Percentiles rank a stretch among this genome's conserved stretches.
Conservation (phyloP, 108 stramenopile genomes). For the Cyclostephanos invisitatus region DNA sequence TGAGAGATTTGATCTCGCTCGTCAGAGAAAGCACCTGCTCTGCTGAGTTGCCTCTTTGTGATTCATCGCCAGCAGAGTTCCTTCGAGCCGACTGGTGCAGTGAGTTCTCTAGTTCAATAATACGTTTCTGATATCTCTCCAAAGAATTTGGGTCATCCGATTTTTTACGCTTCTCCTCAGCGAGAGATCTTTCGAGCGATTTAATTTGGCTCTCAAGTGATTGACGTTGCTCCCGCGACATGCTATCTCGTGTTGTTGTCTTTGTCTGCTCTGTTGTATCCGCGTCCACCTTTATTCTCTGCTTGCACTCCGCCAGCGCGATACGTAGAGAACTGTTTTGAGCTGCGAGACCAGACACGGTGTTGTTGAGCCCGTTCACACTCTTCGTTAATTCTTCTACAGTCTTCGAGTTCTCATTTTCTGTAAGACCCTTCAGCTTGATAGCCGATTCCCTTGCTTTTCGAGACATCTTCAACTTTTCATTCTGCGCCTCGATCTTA, state of each 20-base stretch:
- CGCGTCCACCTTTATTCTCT: conserved; percentile 13
- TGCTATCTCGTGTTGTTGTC: neutral
- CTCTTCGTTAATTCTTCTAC: conserved; percentile 27
- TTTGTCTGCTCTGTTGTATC: neutral
- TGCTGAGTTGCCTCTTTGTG: conserved; percentile 4
- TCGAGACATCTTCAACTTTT: conserved; percentile 24
- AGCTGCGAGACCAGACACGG: conserved; percentile 32
- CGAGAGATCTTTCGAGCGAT: conserved; percentile 19
- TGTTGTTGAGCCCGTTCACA: conserved; percentile 36
- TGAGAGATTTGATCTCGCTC: conserved; percentile 15
- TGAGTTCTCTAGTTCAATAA: conserved; percentile 16
- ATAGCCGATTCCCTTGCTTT: conserved; percentile 21
- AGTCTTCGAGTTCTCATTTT: conserved; percentile 13
- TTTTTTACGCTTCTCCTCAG: conserved; percentile 13
- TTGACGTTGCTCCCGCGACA: conserved; percentile 3
- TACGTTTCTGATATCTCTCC: conserved; percentile 21
- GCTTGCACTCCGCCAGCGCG: conserved; percentile 15
- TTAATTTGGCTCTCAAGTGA: conserved; percentile 9
- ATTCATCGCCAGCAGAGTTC: conserved; percentile 1
- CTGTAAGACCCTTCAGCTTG: conserved; percentile 27
- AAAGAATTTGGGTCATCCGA: conserved; percentile 5
- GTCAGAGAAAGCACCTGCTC: conserved; percentile 6
- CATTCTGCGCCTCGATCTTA: conserved; percentile 20
- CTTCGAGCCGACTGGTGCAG: conserved; percentile 4
- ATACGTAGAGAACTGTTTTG: conserved; percentile 35